Base-by-base conservation (phyloP, 495 filamentous ascomycete genomes). In the Ramalina intermedia region DNA sequence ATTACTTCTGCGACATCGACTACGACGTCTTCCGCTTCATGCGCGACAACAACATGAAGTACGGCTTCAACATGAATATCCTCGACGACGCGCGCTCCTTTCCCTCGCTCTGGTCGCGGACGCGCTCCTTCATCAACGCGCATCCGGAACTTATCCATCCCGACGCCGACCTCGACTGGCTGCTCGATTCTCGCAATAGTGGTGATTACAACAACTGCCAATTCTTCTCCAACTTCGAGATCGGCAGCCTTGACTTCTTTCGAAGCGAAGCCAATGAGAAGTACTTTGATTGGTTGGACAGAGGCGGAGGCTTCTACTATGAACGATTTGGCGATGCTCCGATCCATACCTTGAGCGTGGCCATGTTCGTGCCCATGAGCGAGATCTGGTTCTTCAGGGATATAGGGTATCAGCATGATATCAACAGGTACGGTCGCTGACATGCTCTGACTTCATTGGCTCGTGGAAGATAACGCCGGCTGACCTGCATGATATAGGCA, bases 1-100 rank as follows among this genome's bases (percentile, higher is more conserved):
- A 52, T 45, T 51, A 46, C 37, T 49, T 88, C 74, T 89, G 85
- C 70, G 81, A 87, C 61, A 67, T 89, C 52, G 83, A 87, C 66
- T 91, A 91, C 69, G 85, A 91, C 61, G 81, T 89, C 44, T 91
- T 91, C 73, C 79, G 80, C 54, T 90, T 82, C 63, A 89, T 91
- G 84, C 71, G 77, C 43, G 85, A 90, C 63, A 74, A 86, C 67
- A 85, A 89, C 67, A 87, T 89, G 65, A 88, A 82, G 26, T 91
- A 91, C 60, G 85, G 71, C 9, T 73, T 74, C 52, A 75, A 71
- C 51, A 74, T 73, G 67, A 71, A 69, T 27, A 74, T 74, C 27
- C 59, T 75, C 23, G 72, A 76, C 49, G 70, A 73, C 52, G 66
- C 69, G 27, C 64, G 65, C 23, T 70, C 70, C 7, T 68, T 74